phyloP scores from a whole-genome alignment of 164 flowering plant species.

The Stephania cephalantha region DNA sequence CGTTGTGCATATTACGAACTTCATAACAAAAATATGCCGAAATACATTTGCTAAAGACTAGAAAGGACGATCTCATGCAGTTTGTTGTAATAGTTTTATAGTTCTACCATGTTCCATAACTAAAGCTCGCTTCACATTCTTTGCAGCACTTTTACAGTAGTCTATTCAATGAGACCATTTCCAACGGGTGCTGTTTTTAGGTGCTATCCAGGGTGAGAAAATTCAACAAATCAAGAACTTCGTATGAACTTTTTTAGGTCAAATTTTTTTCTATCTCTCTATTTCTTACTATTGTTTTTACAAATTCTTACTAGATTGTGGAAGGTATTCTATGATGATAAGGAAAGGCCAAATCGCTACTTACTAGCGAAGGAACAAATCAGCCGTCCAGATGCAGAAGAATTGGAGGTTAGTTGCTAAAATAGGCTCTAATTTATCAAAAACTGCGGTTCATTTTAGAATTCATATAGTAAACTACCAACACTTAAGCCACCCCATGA shows the following conservation, averaged over 20 bases:
- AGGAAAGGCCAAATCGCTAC: constrained; percentile 76
- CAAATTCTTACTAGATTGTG: constrained; percentile 41
- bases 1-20: too few species aligned
- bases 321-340: constrained; percentile 96
- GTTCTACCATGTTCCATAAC: background rate
- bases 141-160: constrained; percentile 76
- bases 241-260: background rate
- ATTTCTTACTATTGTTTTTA: constrained; percentile 10
- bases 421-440: background rate
- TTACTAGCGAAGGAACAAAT: constrained; percentile 76
- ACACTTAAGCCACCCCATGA: too few species aligned
- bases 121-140: constrained; percentile 8
- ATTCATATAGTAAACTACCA: too few species aligned
- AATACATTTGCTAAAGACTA: background rate
- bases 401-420: constrained; percentile 58
- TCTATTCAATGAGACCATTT: constrained; percentile 89
- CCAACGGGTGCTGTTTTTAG: constrained; percentile 86
- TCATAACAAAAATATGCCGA: too few species aligned
- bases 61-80: background rate
- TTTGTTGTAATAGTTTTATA: background rate
- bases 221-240: background rate
- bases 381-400: constrained; percentile 85
- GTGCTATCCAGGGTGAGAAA: constrained; percentile 88
- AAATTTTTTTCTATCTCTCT: background rate
- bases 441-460: too few species aligned